These are phyloP conservation scores for Trifolium fragiferum DNA, from an alignment of 306 rosid species.

Conservation along the genomic window DNA sequence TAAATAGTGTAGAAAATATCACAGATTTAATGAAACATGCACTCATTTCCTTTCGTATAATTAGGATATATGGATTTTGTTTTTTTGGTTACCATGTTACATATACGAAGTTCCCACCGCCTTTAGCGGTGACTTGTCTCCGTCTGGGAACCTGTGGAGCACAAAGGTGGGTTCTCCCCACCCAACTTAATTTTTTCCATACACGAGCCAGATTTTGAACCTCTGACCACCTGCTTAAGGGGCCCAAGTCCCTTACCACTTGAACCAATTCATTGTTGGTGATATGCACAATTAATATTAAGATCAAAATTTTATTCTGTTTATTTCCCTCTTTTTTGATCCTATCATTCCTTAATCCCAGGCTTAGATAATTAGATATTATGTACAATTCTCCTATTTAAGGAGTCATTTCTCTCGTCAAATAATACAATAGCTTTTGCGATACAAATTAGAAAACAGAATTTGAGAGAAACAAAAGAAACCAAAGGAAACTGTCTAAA, in stretches of 20 bases:
- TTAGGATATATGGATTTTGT: not conserved
- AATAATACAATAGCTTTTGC: slow-evolving; percentile 3
- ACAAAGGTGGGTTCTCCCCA: no score
- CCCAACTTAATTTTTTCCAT: no score
- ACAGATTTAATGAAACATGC: not conserved
- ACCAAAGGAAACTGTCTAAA: slow-evolving; percentile 19
- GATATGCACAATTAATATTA: not conserved
- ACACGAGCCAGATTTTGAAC: no score
- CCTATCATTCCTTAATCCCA: not conserved
- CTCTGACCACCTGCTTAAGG: no score
- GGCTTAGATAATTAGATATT: not conserved
- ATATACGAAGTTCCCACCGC: no score
- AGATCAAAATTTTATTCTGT: not conserved
- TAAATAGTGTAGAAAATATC: not conserved
- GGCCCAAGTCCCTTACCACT: no score
- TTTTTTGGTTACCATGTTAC: no score
- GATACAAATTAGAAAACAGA: not conserved
- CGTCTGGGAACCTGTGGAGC: no score
- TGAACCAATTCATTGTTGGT: no score
- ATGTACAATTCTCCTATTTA: not conserved
- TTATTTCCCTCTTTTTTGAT: slow-evolving; percentile 7
- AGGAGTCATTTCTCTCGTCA: not conserved
- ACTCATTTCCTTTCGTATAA: not conserved
- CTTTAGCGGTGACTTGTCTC: no score
- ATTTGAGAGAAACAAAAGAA: slow-evolving; percentile 14